phyloP scores from a whole-genome alignment of 1,284 basidiomycete species.

The Baeospora myosura region DNA sequence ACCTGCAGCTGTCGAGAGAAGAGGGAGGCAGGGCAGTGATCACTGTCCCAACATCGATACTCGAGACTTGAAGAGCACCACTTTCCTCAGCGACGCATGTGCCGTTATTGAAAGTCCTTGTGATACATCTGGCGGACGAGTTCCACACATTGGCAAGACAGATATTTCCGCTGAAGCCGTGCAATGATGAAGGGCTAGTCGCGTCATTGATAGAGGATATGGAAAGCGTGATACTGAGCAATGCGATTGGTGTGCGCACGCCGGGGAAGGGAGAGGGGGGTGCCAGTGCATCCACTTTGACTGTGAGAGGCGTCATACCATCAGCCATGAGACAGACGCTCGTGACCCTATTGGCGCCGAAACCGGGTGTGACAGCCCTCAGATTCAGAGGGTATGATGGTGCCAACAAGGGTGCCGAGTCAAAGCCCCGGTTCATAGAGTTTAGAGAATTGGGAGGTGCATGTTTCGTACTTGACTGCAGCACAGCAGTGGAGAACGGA shows the following conservation, averaged over 20 bases:
- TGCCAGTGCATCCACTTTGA: conserved; percentile 44
- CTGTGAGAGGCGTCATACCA: conserved; percentile 53
- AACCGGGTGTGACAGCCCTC: too few species aligned
- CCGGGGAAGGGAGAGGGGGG: conserved; percentile 27
- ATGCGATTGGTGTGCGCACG: conserved; percentile 23
- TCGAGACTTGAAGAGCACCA: conserved; percentile 38
- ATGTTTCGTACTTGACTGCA: background rate
- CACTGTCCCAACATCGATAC: conserved; percentile 38
- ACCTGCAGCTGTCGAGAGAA: conserved; percentile 51
- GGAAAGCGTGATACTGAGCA: conserved; percentile 42
- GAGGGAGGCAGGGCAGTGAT: conserved; percentile 52
- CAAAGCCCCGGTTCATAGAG: too few species aligned
- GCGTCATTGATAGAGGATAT: conserved; percentile 43
- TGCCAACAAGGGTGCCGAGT: background rate
- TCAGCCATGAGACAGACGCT: conserved; percentile 51
- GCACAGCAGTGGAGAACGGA: background rate
- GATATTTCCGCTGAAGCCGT: conserved; percentile 57
- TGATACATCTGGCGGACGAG: conserved; percentile 49
- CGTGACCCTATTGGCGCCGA: conserved; percentile 25
- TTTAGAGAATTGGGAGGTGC: background rate
- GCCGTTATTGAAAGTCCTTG: conserved; percentile 46
- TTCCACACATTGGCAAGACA: conserved; percentile 46
- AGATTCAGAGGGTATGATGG: background rate
- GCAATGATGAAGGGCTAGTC: conserved; percentile 37
- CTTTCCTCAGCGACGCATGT: conserved; percentile 44